These are phyloP conservation scores for Penicillium psychrosexuale DNA, from an alignment of 2,329 filamentous ascomycete species.

Conservation along the genomic window DNA sequence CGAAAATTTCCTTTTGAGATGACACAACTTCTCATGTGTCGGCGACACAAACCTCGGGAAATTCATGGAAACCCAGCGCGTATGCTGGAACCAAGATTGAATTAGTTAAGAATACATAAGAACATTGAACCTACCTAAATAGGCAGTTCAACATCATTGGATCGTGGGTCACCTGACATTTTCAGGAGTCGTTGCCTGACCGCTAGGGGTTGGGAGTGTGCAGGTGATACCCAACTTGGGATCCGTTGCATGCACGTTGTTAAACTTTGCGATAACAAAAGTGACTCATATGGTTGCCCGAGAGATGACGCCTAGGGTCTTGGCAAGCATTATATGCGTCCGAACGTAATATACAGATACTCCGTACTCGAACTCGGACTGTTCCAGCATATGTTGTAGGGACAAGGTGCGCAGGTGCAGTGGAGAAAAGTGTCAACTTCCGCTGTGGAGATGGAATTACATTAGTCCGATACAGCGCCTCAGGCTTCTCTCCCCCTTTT, in stretches of 20 bases:
- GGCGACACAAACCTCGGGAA: too few species aligned
- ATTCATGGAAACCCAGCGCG: too few species aligned
- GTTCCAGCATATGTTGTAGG: constrained; percentile 42
- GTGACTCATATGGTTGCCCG: constrained; percentile 93
- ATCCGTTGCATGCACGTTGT: constrained; percentile 26
- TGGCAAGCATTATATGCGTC: constrained; percentile 74
- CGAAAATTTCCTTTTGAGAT: too few species aligned
- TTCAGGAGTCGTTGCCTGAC: too few species aligned
- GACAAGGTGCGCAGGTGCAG: too few species aligned
- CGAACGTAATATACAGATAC: constrained; percentile 30
- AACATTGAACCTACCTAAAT: too few species aligned
- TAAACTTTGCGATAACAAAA: background rate
- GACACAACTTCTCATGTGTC: too few species aligned
- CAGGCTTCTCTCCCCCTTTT: constrained; percentile 1
- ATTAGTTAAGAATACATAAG: too few species aligned
- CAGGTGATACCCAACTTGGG: constrained; percentile 74
- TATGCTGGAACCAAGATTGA: too few species aligned
- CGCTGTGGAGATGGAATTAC: constrained; percentile 6
- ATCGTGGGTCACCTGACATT: too few species aligned
- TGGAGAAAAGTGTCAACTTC: background rate
- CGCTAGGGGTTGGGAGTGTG: too few species aligned
- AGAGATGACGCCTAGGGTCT: constrained; percentile 95
- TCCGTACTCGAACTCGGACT: constrained; percentile 85
- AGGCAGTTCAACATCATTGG: too few species aligned
- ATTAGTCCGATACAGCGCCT: background rate